phyloP scores from a whole-genome alignment of 2,329 filamentous ascomycete genomes.

The Triangularia setosa region DNA sequence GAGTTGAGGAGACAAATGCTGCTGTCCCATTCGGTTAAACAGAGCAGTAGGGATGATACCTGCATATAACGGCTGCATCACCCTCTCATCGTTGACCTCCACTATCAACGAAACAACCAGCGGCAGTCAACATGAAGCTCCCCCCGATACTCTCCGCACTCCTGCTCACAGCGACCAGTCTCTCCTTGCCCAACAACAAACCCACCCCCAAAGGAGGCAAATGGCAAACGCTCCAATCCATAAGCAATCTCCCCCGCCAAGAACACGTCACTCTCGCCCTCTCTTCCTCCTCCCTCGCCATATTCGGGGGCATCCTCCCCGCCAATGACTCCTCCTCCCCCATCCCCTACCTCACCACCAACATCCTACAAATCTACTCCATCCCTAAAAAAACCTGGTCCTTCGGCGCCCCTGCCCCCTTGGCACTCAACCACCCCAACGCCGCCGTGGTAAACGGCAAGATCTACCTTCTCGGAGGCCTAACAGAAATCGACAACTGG shows the following conservation, averaged over 20 bases:
- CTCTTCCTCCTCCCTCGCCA: constrained; percentile 4
- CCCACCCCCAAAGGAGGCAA: not conserved
- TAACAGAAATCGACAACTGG: constrained; percentile 23
- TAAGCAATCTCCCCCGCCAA: constrained; percentile 9
- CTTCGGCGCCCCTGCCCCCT: constrained; percentile 27
- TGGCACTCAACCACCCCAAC: constrained; percentile 36
- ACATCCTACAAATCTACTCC: constrained; percentile 32
- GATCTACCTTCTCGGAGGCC: constrained; percentile 38
- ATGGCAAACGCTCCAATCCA: constrained; percentile 10
- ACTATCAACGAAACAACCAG: not conserved
- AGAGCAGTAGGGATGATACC: not conserved
- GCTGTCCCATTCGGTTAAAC: not conserved
- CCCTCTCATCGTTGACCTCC: not conserved
- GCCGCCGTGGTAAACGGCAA: constrained; percentile 33
- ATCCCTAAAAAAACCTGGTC: constrained; percentile 31
- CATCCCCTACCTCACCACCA: constrained; percentile 13
- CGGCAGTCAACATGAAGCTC: not conserved
- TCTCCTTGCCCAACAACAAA: not conserved
- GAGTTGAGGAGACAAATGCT: not conserved
- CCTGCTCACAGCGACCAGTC: not conserved
- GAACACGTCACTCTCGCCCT: constrained; percentile 14
- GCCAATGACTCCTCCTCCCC: not conserved
- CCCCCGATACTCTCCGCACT: not conserved
- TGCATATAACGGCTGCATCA: not conserved
- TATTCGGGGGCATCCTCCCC: constrained; percentile 15